Base-by-base conservation (phyloP, 768 basidiomycete genomes). In the Amanita phalloides region DNA sequence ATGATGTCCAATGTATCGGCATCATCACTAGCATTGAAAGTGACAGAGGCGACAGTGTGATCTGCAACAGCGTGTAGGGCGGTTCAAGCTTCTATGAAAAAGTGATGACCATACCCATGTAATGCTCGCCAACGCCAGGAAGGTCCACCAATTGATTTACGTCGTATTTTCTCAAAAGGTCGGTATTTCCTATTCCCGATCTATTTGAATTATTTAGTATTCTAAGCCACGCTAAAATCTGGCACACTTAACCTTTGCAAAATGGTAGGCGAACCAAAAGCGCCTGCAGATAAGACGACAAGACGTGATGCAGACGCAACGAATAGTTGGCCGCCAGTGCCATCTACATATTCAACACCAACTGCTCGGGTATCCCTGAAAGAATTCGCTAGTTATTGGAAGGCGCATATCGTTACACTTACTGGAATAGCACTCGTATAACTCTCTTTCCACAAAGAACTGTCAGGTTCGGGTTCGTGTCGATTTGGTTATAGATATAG, bases 61-160 rank as follows among this genome's bases (percentile, higher is more conserved):
- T 76, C 76, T 77, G 35, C 11, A 33, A 25, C 21, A 23, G 38
- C 41, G 32, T 1, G 20, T 32, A 44, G 33, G 33, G 14, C 37
- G n/a, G 28, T 36, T 33, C 13, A 33, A 33, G 13, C 33, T 33
- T 33, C 33, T 33, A 11, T 33, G 9, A 36, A 48, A 37, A 26
- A 17, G 36, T 8, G 36, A 23, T 17, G n/a, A 49, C 10, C 60
- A 36, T 48, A 75, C 79, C 80, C 56, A 74, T 70, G 48, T 77
- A 79, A 55, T 87, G 77, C 60, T 84, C 82, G 9, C 89, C 88
- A 0, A 93, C 88, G 14, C 82, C 83, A 1, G 86, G 84, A 11
- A 90, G 74, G 49, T 86, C 78, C 11, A 85, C 71, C 25, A 78
- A 46, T 53, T 71, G 68, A 6, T 65, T 57, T 30, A 90, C 74